Evolutionary conservation across 257 asterid genomes (phyloP).

Genomic region (Lithospermum erythrorhizon): DNA sequence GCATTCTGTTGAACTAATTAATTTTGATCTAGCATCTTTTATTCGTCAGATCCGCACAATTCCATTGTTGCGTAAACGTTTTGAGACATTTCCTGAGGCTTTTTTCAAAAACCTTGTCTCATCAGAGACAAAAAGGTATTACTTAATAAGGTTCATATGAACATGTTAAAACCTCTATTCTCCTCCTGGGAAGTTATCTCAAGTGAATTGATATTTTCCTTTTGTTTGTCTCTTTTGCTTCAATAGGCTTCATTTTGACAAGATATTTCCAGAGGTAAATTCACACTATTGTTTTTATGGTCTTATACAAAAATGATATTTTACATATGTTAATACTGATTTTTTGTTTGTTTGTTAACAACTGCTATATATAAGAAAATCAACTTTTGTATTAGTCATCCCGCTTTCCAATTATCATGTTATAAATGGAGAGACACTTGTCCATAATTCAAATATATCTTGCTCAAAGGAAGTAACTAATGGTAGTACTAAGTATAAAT

Average conservation of each 20-base stretch:
- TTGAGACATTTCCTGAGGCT: constrained; percentile 94
- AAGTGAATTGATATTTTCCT: constrained; percentile 7
- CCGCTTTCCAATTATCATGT: too few species aligned
- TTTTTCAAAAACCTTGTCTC: constrained; percentile 82
- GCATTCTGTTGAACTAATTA: neutral
- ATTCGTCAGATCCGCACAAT: constrained; percentile 67
- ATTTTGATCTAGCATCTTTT: constrained; percentile 9
- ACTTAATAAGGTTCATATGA: neutral
- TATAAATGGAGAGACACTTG: too few species aligned
- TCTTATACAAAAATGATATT: neutral
- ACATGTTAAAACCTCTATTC: neutral
- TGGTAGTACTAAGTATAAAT: too few species aligned
- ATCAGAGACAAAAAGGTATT: constrained; percentile 51
- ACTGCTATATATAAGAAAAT: too few species aligned
- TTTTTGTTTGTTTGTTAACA: too few species aligned
- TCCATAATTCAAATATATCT: too few species aligned
- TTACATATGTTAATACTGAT: neutral
- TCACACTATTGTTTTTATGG: neutral
- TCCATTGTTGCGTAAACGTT: constrained; percentile 90
- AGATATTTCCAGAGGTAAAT: constrained; percentile 60
- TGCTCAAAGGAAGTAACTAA: too few species aligned
- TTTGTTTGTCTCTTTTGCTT: constrained; percentile 10
- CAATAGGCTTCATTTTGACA: constrained; percentile 59
- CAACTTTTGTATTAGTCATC: too few species aligned
- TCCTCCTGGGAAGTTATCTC: neutral